Base-by-base conservation (phyloP, 148 eudicot genomes). In the Persicaria maculosa region DNA sequence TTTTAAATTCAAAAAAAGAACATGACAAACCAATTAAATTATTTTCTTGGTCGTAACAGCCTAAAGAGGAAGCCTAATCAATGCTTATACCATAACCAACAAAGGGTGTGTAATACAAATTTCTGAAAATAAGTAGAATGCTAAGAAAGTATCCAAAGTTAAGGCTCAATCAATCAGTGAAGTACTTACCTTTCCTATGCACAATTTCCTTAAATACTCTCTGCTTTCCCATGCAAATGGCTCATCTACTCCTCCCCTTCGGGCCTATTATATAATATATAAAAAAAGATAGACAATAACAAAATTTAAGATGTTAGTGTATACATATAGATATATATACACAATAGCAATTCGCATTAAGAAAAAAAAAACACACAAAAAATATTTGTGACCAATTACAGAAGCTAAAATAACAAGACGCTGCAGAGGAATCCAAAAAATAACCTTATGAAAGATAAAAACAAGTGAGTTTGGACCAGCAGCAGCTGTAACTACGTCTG, bases 161-260 rank as follows among this genome's bases (percentile, higher is more conserved):
- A 25, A 7, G 43, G 19, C 9, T 0, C n/a, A 1, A 79, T 50
- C 44, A 47, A 22, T 11, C 50, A 16, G 64, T 58, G 12, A 7
- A 45, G 20, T 0, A 16, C 62, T 16, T 17, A 96, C 99, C 99
- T 92, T 89, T 83, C 99, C 99, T 48, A 92, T 85, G 74, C 97
- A 92, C 75, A 92, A 89, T 77, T 96, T 96, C 84, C 97, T 84
- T 76, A 96, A 78, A 76, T 68, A 96, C 68, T 96, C 97, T 82
- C 97, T 86, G 87, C 99, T 96, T 6, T 90, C 87, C 99, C 99
- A 96, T 73, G 99, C 97, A 85, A 90, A 96, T 78, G 99, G 90
- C 81, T 96, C 99, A 75, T 96, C 99, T 54, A 78, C 46, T 43
- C 93, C 86, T 53, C 84, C 90, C 85, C 93, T 84, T 50, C 99